A percentile compares a stretch with the other conserved stretches of the same genome.
Evolutionary conservation across 2,329 filamentous ascomycete genomes (phyloP).

Genomic region (Chrysoporthe cubensis): DNA sequence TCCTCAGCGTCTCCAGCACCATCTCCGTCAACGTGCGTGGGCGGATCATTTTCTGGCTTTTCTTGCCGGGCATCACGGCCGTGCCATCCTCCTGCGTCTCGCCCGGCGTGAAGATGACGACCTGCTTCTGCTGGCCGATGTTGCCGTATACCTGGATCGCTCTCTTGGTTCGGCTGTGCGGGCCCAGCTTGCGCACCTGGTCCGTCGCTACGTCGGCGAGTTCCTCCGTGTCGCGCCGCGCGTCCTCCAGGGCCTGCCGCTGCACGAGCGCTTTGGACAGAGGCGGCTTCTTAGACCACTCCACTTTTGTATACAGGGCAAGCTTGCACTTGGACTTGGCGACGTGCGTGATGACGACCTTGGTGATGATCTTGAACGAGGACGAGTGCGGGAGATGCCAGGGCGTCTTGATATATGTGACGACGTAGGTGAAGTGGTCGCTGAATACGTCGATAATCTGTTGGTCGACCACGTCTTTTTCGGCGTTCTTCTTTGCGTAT

Average conservation of each 20-base stretch:
- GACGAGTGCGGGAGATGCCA: slow-evolving; percentile 87
- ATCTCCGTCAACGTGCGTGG: slow-evolving; percentile 68
- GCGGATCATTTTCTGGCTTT: slow-evolving; percentile 58
- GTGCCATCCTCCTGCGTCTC: slow-evolving; percentile 38
- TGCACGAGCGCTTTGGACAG: slow-evolving; percentile 66
- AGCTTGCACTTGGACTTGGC: slow-evolving; percentile 92
- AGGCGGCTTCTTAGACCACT: slow-evolving; percentile 74
- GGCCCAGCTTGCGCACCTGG: slow-evolving; percentile 74
- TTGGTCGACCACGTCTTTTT: slow-evolving; percentile 69
- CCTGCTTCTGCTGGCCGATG: slow-evolving; percentile 69
- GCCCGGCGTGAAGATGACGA: slow-evolving; percentile 62
- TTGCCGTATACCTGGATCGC: slow-evolving; percentile 80
- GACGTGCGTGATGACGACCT: slow-evolving; percentile 91
- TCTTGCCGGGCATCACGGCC: slow-evolving; percentile 51
- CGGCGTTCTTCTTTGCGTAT: slow-evolving; percentile 54
- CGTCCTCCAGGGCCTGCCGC: slow-evolving; percentile 75
- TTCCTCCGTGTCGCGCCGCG: slow-evolving; percentile 72
- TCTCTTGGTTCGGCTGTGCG: slow-evolving; percentile 74
- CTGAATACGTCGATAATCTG: slow-evolving; percentile 85
- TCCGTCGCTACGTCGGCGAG: slow-evolving; percentile 76
- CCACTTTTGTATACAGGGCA: slow-evolving; percentile 83
- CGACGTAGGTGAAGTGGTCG: slow-evolving; percentile 72
- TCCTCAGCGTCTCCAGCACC: slow-evolving; percentile 72
- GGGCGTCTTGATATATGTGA: slow-evolving; percentile 64
- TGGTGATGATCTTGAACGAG: slow-evolving; percentile 81